Evolutionary conservation across 1,139 yeast species (phyloP), one percentile per base, ranked within the genome.

Genomic region (Geotrichum reessii): DNA sequence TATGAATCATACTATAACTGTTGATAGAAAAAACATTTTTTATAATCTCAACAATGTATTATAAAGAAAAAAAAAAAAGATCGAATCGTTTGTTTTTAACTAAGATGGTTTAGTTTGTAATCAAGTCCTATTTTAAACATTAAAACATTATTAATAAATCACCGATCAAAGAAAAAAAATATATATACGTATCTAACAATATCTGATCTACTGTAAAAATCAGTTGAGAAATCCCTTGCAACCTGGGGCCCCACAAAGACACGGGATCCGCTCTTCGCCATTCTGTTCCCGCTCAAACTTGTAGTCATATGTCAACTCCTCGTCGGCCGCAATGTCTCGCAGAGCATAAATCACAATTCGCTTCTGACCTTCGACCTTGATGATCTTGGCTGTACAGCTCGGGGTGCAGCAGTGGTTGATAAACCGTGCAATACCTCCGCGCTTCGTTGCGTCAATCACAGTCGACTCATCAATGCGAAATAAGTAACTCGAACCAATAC

Each of bases 361-460:
- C 74, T 90, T 91, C 67, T 83, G 86, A 8, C 97, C 98, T 63
- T 90, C 97, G 44, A 91, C 97, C 70, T 91, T 91, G 69, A 93
- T 92, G 70, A 93, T 91, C 71, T 92, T 93, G 1, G 99, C 98
- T 0, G 96, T 91, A 74, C 99, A 93, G 66, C 96, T 91, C 1
- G 99, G 99, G 61, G 87, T 88, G 74, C 99, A 93, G 71, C 97
- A 90, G 73, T 95, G 99, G 69, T 95, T 93, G 71, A 93, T 93
- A 69, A 95, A 93, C 59, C 97, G 76, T 0, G 99, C 99, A 66
- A 92, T 91, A 2, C 97, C 97, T 46, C 99, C 99, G 64, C 87
- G 88, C 69, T 92, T 92, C 1, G 99, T 93, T 1, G 99, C 99
- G 74, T 95, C 99, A 59, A 95, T 87, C 7, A 95, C 98, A 0